Base-by-base conservation (phyloP, 257 asterid species). In the Haberlea rhodopensis region DNA sequence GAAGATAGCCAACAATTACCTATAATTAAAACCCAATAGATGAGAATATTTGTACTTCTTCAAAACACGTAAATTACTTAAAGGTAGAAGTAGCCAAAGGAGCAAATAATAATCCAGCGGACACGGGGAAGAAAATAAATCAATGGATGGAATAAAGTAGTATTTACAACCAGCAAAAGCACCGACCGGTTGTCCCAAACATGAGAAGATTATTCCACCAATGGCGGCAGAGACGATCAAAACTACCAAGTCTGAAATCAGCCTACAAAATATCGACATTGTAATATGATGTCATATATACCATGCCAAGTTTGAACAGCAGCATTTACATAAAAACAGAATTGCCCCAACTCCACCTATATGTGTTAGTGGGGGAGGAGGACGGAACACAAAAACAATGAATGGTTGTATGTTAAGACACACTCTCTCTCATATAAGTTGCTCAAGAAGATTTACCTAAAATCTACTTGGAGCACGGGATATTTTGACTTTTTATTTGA, bases 141-240 rank as follows among this genome's bases (percentile, higher is more conserved):
- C n/a, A 75, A 70, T 40, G 13, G 0, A 40, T 40, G 48, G 6
- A 40, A 11, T 40, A 40, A 40, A 40, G 8, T 4, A 13, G 48
- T 3, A 40, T 40, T 40, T 40, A 40, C 6, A 29, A 71, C 58
- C 62, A 62, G 74, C 60, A 69, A 48, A 75, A 77, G 70, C 54
- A 85, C 96, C 69, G 26, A 92, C 99, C 86, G 99, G 99, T 70
- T 87, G 97, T 48, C 99, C 99, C 81, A 89, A 76, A 78, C 95
- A 87, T 65, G 99, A 89, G 82, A 87, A 92, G 69, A 84, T 76
- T 62, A 92, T 92, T 77, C 99, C 99, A 73, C 96, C 99, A 74
- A 72, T 83, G 60, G 99, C 96, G 77, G 99, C 99, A 80, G 99
- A 92, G 77, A 92, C 99, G 74, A 84, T 83, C 74, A 90, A 87